Percentiles rank a stretch among this genome's conserved stretches.
Conservation (phyloP, 331 rosid species). For the Phaseolus coccineus region DNA sequence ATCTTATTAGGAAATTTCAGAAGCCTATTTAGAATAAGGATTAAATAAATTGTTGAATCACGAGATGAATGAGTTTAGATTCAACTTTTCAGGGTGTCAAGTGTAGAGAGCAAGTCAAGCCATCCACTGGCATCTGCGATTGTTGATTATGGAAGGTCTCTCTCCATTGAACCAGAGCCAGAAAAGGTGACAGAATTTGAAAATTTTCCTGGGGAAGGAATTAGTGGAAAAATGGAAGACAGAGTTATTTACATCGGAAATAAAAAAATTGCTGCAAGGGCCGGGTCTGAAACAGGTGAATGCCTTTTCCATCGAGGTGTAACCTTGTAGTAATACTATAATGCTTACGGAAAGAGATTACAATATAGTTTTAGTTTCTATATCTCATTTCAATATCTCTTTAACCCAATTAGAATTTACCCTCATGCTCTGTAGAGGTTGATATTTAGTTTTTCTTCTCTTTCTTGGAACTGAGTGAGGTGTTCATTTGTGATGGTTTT, state of each 20-base stretch:
- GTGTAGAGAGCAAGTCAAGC: conserved; percentile 93
- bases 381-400: conserved; percentile 15
- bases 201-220: conserved; percentile 92
- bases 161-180: conserved; percentile 65
- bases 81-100: conserved; percentile 71
- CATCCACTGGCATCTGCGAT: conserved; percentile 94
- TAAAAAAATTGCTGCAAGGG: conserved; percentile 71
- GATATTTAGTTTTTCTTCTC: conserved; percentile 3
- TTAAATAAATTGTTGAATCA: background rate
- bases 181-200: conserved; percentile 76
- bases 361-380: background rate
- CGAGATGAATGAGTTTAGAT: conserved; percentile 9
- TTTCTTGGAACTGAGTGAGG: conserved; percentile 1
- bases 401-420: background rate
- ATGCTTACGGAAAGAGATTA: background rate
- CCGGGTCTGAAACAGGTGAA: conserved; percentile 68
- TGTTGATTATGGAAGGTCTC: conserved; percentile 72
- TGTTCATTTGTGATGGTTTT: conserved; percentile 36
- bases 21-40: conserved; percentile 5
- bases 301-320: conserved; percentile 18
- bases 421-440: background rate
- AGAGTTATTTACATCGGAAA: conserved; percentile 77
- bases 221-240: conserved; percentile 74
- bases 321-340: background rate
- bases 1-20: background rate